Base-by-base conservation (phyloP, 2,329 filamentous ascomycete genomes). In the Pyrenochaeta sp. region DNA sequence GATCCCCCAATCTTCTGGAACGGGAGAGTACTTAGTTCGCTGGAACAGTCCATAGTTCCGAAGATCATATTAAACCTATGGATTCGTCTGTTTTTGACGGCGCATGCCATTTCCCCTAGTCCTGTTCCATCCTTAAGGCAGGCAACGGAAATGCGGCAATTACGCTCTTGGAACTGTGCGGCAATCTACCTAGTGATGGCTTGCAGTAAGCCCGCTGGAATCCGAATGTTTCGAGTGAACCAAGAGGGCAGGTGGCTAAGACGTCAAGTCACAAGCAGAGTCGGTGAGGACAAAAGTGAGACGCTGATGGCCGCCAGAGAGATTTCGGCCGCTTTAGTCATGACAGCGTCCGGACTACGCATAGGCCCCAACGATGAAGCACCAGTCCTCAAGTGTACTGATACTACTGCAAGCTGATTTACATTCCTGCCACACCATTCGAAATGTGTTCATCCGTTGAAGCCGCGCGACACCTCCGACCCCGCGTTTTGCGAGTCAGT, bases 401-500 rank as follows among this genome's bases (percentile, higher is more conserved):
- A 17, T n/a, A 20, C 3, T 10, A 11, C 40, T 23, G 23, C 40
- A 23, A 30, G 23, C 18, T 23, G 23, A 27, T 42, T 23, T 18
- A 27, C 18, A 20, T 12, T 40, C 37, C 37, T 27, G 23, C 23
- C 37, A 23, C 40, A 18, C 27, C 12, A 33, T 15, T 31, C 51
- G n/a, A 45, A 31, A 41, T 43, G 18, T 33, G 27, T 44, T 21
- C 48, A 45, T 36, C 49, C 40, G 48, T 23, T 30, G 27, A 35
- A 49, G 33, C 42, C 30, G 14, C 39, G 23, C 33, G 30, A 37
- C 43, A 33, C 30, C 47, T 37, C 31, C 15, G 51, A 59, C 59
- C 63, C 63, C 60, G 56, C 62, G 49, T 60, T 60, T 45, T 49
- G 44, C 52, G 53, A 50, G 49, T 42, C 46, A 48, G 43, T 37